These are phyloP conservation scores for Neospermospora avenae DNA, from an alignment of 2,329 filamentous ascomycete genomes.

Conservation along the genomic window DNA sequence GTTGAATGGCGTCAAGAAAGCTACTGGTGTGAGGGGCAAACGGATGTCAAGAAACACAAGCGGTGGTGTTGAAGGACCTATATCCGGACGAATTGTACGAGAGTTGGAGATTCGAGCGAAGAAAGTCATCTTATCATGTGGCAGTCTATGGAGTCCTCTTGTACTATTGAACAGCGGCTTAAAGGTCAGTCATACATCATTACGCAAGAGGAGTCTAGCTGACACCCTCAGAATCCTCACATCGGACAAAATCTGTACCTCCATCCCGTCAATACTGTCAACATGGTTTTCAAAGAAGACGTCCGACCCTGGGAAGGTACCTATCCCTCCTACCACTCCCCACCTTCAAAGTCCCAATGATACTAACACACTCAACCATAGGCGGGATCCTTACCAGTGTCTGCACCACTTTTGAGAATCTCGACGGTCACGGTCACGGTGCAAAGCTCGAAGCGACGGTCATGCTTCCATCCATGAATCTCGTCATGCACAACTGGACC, in stretches of 20 bases:
- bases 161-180: conserved; percentile 76
- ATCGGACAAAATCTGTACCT: conserved; percentile 80
- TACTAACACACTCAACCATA: conserved; percentile 15
- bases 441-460: conserved; percentile 73
- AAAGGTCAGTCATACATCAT: conserved; percentile 42
- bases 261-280: conserved; percentile 65
- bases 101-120: conserved; percentile 73
- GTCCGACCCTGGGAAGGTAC: conserved; percentile 62
- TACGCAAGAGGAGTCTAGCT: not conserved
- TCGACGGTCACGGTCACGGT: conserved; percentile 78
- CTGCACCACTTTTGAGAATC: conserved; percentile 73
- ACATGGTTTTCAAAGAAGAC: conserved; percentile 66
- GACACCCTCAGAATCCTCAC: conserved; percentile 57
- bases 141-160: conserved; percentile 73
- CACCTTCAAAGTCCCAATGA: not conserved
- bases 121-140: conserved; percentile 74
- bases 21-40: conserved; percentile 67
- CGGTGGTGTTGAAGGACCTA: conserved; percentile 52
- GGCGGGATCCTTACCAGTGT: conserved; percentile 74
- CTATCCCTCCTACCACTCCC: not conserved
- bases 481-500: conserved; percentile 64
- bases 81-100: conserved; percentile 48
- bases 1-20: conserved; percentile 46
- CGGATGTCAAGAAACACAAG: conserved; percentile 71
- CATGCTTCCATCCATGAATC: conserved; percentile 66